A percentile compares a stretch with the other conserved stretches of the same genome.
These are phyloP conservation scores for Tuber melanosporum DNA, from an alignment of 495 filamentous ascomycete genomes.

Conservation along the genomic window DNA sequence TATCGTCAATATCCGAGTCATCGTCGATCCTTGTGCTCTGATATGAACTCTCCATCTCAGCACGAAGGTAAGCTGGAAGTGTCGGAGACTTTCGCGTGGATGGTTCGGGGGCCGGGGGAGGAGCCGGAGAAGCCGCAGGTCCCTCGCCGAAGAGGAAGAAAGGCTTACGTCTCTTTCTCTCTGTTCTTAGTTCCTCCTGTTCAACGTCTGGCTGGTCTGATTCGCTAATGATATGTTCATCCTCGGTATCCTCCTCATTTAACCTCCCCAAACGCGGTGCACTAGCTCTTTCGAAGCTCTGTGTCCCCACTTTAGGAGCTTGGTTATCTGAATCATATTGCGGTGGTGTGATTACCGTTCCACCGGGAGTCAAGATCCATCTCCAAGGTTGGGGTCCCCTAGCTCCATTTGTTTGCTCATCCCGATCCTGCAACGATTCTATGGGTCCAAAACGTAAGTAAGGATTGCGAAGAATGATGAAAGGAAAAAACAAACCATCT, in stretches of 20 bases:
- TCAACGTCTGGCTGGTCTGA: conserved; percentile 18
- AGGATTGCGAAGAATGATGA: background rate
- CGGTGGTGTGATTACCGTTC: conserved; percentile 23
- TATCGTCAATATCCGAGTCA: conserved; percentile 37
- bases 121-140: conserved; percentile 25
- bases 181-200: conserved; percentile 17
- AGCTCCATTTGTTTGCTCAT: background rate
- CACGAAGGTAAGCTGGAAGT: conserved; percentile 28
- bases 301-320: conserved; percentile 17
- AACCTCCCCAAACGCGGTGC: conserved; percentile 23
- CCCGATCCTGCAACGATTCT: conserved; percentile 5
- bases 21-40: conserved; percentile 31
- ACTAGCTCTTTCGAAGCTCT: conserved; percentile 21
- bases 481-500: conserved; percentile 26
- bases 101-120: conserved; percentile 31
- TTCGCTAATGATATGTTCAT: conserved; percentile 18
- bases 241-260: conserved; percentile 21
- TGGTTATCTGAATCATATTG: conserved; percentile 8
- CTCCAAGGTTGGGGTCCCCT: conserved; percentile 14
- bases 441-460: background rate
- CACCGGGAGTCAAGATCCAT: conserved; percentile 28
- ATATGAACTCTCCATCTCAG: conserved; percentile 30
- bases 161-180: conserved; percentile 23
- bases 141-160: conserved; percentile 27
- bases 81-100: conserved; percentile 24